Percentiles rank a stretch among this genome's conserved stretches.
phyloP scores from a whole-genome alignment of 768 basidiomycete genomes.

The Daedaleopsis sinensis region DNA sequence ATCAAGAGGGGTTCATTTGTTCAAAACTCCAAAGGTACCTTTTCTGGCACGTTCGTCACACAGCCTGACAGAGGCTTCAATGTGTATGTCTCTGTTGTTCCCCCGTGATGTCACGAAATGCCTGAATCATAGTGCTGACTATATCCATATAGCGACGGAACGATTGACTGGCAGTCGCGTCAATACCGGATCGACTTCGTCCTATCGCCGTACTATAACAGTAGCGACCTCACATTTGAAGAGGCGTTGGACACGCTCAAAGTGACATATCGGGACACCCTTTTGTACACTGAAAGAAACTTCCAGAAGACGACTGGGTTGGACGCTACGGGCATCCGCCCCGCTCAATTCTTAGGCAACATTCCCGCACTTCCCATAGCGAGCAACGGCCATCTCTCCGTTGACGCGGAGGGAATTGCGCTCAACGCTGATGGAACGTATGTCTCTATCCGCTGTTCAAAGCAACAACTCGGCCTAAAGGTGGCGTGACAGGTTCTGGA shows the following conservation, averaged over 20 bases:
- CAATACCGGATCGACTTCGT: conserved; percentile 63
- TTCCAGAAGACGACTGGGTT: conserved; percentile 55
- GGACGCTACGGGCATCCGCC: conserved; percentile 51
- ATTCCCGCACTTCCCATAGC: conserved; percentile 48
- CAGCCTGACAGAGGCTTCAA: conserved; percentile 67
- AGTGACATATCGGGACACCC: conserved; percentile 52
- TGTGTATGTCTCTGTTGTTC: conserved; percentile 40
- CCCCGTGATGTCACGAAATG: neutral
- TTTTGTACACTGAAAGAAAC: conserved; percentile 51
- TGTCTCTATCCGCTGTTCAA: conserved; percentile 18
- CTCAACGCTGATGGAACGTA: conserved; percentile 61
- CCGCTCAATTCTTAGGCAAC: conserved; percentile 37
- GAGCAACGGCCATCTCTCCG: conserved; percentile 47
- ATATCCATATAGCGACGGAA: conserved; percentile 41
- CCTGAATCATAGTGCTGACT: no score
- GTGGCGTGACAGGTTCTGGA: conserved; percentile 51
- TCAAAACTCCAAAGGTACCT: conserved; percentile 38
- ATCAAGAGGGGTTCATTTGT: conserved; percentile 53
- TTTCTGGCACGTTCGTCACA: conserved; percentile 52
- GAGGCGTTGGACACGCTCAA: conserved; percentile 54
- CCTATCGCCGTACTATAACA: conserved; percentile 56
- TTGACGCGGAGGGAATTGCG: conserved; percentile 64
- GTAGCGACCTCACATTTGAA: conserved; percentile 47
- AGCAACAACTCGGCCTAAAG: neutral
- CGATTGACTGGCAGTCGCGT: conserved; percentile 65